phyloP scores from a whole-genome alignment of 768 basidiomycete species.

The Mycena galopus region DNA sequence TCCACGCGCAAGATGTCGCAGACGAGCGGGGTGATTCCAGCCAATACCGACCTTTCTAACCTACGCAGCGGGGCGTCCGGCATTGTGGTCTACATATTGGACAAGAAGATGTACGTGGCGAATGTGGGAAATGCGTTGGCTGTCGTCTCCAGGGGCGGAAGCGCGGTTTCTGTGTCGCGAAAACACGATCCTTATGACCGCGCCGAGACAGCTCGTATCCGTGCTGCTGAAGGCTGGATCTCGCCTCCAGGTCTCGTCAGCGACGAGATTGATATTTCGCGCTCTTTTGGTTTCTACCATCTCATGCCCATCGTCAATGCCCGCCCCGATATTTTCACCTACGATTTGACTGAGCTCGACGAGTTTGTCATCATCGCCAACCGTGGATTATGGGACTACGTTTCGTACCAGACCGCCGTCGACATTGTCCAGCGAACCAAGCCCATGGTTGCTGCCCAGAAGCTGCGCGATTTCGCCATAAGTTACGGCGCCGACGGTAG shows the following conservation, averaged over 20 bases:
- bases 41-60: constrained; percentile 60
- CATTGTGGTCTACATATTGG: constrained; percentile 87
- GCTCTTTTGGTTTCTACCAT: constrained; percentile 94
- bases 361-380: constrained; percentile 98
- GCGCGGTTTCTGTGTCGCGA: constrained; percentile 78
- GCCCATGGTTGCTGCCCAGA: constrained; percentile 91
- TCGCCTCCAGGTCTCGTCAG: constrained; percentile 92
- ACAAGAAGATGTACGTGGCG: constrained; percentile 86
- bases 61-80: constrained; percentile 84
- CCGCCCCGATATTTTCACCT: constrained; percentile 79
- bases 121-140: constrained; percentile 92
- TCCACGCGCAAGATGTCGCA: constrained; percentile 78
- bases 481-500: constrained; percentile 95
- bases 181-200: constrained; percentile 94
- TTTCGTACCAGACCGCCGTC: constrained; percentile 95
- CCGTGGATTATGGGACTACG: constrained; percentile 92
- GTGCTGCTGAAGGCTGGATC: constrained; percentile 94
- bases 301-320: constrained; percentile 93
- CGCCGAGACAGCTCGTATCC: constrained; percentile 85
- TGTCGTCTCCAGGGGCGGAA: constrained; percentile 84
- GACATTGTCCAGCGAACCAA: constrained; percentile 85
- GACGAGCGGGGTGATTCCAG: constrained; percentile 59
- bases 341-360: constrained; percentile 84
- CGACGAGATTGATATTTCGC: constrained; percentile 92
- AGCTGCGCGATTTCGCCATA: constrained; percentile 95